Base-by-base conservation (phyloP, 208 protist genomes). In the Trypanosoma avium region DNA sequence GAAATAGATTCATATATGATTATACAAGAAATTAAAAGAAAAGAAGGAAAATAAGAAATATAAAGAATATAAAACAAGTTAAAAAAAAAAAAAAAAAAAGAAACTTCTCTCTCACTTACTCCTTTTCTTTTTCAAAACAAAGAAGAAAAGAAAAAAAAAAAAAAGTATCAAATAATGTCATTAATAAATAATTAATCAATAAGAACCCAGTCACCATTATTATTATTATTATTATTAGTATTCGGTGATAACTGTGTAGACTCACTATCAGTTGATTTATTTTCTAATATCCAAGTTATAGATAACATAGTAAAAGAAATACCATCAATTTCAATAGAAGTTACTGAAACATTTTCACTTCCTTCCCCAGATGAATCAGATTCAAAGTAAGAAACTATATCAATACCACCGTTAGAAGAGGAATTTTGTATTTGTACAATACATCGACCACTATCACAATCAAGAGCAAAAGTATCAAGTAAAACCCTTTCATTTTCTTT, bases 361-460 rank as follows among this genome's bases (percentile, higher is more conserved):
- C 47, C 47, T 2, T 54, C 32, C 35, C 19, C 47, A 36, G 48
- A 54, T 9, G 36, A 21, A 30, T 45, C 21, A 19, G 22, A 30
- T n/a, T 54, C 59, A 30, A 22, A 57, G n/a, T 36, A 17, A 32
- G 32, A 54, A 17, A 30, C 48, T 0, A 56, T 30, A 2, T 55
- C 59, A 45, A 57, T 35, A 15, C 35, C 47, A 29, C 48, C 35
- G 15, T 35, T 47, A 43, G 19, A 3, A 29, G 47, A 29, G 21
- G 46, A 24, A 33, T 33, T n/a, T n/a, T n/a, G 10, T 1, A 65
- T 7, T 35, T 47, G 45, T 4, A 65, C 59, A 13, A 24, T 22
- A 52, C 59, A 65, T 7, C 59, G 59, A 32, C 59, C 59, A 13
- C 22, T 22, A 29, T 54, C 59, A 30, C 46, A 54, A 36, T 46